A percentile compares a stretch with the other conserved stretches of the same genome.
Evolutionary conservation across 225 moss, liverwort and hornwort genomes (phyloP).

Genomic region (Marchantia polymorpha): DNA sequence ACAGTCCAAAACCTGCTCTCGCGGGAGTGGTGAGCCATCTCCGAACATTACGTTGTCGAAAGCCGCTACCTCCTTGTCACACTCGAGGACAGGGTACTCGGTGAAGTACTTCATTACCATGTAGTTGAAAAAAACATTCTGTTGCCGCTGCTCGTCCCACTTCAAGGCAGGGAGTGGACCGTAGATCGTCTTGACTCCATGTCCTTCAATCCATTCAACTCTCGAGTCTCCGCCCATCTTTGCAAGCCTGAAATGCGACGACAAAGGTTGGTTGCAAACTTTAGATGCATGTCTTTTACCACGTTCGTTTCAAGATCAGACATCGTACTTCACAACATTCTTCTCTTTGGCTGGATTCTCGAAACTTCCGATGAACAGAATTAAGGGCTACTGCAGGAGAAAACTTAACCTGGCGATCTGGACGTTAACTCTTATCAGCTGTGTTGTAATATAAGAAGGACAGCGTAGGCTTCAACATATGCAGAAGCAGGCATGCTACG

Average conservation of each 20-base stretch:
- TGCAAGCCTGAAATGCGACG: not conserved
- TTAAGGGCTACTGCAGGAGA: too few relatives aligned
- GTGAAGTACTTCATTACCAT: not conserved
- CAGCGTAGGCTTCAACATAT: too few relatives aligned
- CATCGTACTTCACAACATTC: not conserved
- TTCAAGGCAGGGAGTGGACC: constrained; percentile 18
- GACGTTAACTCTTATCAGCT: too few relatives aligned
- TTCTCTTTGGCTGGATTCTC: too few relatives aligned
- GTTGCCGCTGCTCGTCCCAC: constrained; percentile 16
- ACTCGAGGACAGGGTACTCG: not conserved
- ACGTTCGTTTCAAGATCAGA: not conserved
- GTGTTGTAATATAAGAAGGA: too few relatives aligned
- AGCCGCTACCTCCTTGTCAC: constrained; percentile 13
- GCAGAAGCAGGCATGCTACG: too few relatives aligned
- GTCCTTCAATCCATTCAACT: constrained; percentile 18
- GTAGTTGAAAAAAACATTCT: constrained; percentile 25
- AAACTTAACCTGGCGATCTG: too few relatives aligned
- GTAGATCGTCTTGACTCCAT: not conserved
- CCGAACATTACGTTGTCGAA: constrained; percentile 17
- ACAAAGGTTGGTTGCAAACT: not conserved
- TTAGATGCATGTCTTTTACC: too few relatives aligned
- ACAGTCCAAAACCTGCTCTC: not conserved
- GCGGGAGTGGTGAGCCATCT: constrained; percentile 13
- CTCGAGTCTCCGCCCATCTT: not conserved
- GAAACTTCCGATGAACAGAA: too few relatives aligned